These are phyloP conservation scores for Carex sylvatica DNA, from an alignment of 202 grass and related monocot genomes.

Conservation along the genomic window DNA sequence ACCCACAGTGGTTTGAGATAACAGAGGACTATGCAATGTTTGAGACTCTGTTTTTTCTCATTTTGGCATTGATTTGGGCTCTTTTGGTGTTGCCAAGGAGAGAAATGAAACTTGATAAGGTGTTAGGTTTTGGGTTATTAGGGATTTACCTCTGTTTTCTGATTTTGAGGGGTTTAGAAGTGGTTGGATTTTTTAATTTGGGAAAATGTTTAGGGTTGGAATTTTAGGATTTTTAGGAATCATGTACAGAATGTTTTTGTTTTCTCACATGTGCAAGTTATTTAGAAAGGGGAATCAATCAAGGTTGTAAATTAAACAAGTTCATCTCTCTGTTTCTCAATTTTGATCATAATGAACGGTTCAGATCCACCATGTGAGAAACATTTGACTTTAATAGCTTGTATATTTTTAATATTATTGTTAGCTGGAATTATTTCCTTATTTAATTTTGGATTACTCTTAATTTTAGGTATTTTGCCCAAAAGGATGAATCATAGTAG, in stretches of 20 bases:
- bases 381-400: neutral
- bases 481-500: neutral
- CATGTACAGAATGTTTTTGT: neutral
- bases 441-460: too few species aligned
- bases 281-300: neutral
- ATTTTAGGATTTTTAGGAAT: neutral
- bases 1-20: conserved; percentile 39
- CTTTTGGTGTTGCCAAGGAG: conserved; percentile 52
- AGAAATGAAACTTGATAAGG: conserved; percentile 62
- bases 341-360: neutral
- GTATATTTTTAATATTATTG: too few species aligned
- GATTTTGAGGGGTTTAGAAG: conserved; percentile 39
- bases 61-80: conserved; percentile 55
- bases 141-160: conserved; percentile 74
- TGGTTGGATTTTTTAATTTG: conserved; percentile 25
- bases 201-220: neutral
- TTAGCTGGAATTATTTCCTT: too few species aligned
- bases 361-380: too few species aligned
- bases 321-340: neutral
- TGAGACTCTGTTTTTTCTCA: conserved; percentile 65
- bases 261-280: neutral
- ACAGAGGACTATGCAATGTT: conserved; percentile 42
- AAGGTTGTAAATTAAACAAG: neutral
- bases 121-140: conserved; percentile 57
- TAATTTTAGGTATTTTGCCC: too few species aligned